Percentiles rank a stretch among this genome's conserved stretches.
Conservation (phyloP, 2,329 filamentous ascomycete species). For the Eutypella sp. region DNA sequence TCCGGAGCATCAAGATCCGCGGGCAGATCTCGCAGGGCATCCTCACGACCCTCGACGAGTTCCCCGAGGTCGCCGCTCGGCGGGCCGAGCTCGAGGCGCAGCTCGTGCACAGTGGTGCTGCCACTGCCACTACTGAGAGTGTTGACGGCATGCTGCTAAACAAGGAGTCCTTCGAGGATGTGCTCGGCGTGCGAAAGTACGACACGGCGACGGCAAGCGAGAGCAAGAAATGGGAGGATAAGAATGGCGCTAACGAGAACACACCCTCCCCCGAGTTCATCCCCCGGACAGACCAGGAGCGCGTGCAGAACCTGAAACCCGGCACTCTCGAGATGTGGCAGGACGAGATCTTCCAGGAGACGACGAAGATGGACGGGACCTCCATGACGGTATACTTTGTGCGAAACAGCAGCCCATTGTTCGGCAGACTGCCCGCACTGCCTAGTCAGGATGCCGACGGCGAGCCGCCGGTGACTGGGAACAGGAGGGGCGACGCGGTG, state of each 20-base stretch:
- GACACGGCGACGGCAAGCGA: slow-evolving; percentile 6
- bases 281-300: slow-evolving; percentile 15
- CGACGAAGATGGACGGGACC: slow-evolving; percentile 34
- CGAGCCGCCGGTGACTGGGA: too few species aligned
- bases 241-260: not conserved
- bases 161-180: slow-evolving; percentile 16
- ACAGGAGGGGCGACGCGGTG: too few species aligned
- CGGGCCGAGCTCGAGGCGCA: slow-evolving; percentile 13
- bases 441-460: slow-evolving; percentile 1
- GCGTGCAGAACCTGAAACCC: slow-evolving; percentile 19
- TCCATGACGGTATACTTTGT: slow-evolving; percentile 35
- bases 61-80: slow-evolving; percentile 13
- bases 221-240: slow-evolving; percentile 1
- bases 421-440: slow-evolving; percentile 11
- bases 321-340: slow-evolving; percentile 12
- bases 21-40: slow-evolving; percentile 22
- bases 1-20: slow-evolving; percentile 11
- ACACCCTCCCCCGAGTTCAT: slow-evolving; percentile 20
- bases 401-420: slow-evolving; percentile 13
- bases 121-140: too few species aligned
- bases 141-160: too few species aligned
- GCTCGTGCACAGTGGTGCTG: slow-evolving; percentile 11
- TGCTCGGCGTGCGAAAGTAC: slow-evolving; percentile 23
- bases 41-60: slow-evolving; percentile 13
- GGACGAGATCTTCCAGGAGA: slow-evolving; percentile 28